These are phyloP conservation scores for Entomortierella lignicola DNA, from an alignment of 192 early-diverging fungal genomes.

Conservation along the genomic window DNA sequence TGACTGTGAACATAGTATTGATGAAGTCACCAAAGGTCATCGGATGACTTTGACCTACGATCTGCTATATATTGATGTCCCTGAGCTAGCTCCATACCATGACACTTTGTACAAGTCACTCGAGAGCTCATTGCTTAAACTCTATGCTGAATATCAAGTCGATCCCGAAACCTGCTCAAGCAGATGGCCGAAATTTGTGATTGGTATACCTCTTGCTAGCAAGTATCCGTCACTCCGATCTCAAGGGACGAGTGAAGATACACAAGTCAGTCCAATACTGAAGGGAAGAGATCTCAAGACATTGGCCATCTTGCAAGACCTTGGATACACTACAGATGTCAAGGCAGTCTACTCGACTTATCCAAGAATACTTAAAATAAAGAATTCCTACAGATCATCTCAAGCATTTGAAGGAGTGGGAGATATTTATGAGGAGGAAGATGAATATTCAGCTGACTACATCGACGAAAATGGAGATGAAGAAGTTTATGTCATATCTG, in stretches of 20 bases:
- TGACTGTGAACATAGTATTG: slow-evolving; percentile 8
- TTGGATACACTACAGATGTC: slow-evolving; percentile 11
- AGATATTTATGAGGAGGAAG: no score
- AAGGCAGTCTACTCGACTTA: slow-evolving; percentile 5
- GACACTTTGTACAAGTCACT: slow-evolving; percentile 4
- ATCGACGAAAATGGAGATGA: not conserved
- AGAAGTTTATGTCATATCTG: slow-evolving; percentile 5
- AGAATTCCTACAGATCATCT: no score
- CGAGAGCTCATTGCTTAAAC: not conserved
- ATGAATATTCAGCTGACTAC: no score
- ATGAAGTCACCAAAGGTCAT: slow-evolving; percentile 17
- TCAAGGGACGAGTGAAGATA: not conserved
- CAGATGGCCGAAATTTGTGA: not conserved
- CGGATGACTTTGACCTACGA: slow-evolving; percentile 13
- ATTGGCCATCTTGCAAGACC: slow-evolving; percentile 1
- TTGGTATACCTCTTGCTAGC: slow-evolving; percentile 9
- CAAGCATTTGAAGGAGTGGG: no score
- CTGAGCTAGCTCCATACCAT: slow-evolving; percentile 5
- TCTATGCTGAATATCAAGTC: not conserved
- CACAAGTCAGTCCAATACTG: not conserved
- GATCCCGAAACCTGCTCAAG: not conserved
- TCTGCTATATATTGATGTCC: slow-evolving; percentile 2
- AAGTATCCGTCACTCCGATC: not conserved
- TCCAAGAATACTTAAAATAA: no score
- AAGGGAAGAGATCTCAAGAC: slow-evolving; percentile 11